These are phyloP conservation scores for Globisporangium barbulae DNA, from an alignment of 352 stramenopile genomes.

Conservation along the genomic window DNA sequence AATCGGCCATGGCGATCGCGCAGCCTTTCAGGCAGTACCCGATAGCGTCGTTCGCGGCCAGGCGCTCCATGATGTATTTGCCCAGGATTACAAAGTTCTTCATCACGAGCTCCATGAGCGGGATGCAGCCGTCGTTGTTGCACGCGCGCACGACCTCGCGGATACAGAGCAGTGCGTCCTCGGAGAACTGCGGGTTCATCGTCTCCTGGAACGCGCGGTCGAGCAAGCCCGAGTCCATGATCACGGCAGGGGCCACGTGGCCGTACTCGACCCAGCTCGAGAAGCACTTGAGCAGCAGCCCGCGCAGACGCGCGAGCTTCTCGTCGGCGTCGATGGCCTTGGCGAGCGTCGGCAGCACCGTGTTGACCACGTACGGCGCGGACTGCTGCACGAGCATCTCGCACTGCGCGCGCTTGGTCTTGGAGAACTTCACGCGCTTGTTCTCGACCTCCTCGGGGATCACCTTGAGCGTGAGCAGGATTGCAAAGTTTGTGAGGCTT, in stretches of 20 bases:
- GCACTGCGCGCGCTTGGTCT: slow-evolving; percentile 57
- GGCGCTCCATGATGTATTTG: slow-evolving; percentile 46
- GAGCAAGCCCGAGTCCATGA: slow-evolving; percentile 62
- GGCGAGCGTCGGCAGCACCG: slow-evolving; percentile 55
- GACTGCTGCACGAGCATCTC: slow-evolving; percentile 69
- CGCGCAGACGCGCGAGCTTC: slow-evolving; percentile 37
- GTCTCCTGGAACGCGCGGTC: slow-evolving; percentile 61
- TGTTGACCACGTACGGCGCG: slow-evolving; percentile 53
- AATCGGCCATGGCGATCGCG: slow-evolving; percentile 62
- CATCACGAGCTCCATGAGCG: slow-evolving; percentile 79
- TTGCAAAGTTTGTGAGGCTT: slow-evolving; percentile 67
- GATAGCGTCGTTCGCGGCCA: slow-evolving; percentile 26
- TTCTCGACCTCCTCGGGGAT: slow-evolving; percentile 80
- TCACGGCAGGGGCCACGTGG: slow-evolving; percentile 40
- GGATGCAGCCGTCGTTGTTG: slow-evolving; percentile 49
- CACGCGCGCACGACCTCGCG: slow-evolving; percentile 68
- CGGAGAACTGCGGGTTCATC: slow-evolving; percentile 28
- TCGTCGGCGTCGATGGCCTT: slow-evolving; percentile 51
- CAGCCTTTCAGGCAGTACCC: slow-evolving; percentile 48
- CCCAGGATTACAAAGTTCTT: slow-evolving; percentile 71
- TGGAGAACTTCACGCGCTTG: slow-evolving; percentile 75
- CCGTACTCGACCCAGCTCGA: slow-evolving; percentile 77
- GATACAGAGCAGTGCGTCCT: slow-evolving; percentile 55
- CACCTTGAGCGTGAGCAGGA: slow-evolving; percentile 69
- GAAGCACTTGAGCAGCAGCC: slow-evolving; percentile 60